These are phyloP conservation scores for Vitis rotundifolia DNA, from an alignment of 164 flowering plant genomes.

Conservation along the genomic window DNA sequence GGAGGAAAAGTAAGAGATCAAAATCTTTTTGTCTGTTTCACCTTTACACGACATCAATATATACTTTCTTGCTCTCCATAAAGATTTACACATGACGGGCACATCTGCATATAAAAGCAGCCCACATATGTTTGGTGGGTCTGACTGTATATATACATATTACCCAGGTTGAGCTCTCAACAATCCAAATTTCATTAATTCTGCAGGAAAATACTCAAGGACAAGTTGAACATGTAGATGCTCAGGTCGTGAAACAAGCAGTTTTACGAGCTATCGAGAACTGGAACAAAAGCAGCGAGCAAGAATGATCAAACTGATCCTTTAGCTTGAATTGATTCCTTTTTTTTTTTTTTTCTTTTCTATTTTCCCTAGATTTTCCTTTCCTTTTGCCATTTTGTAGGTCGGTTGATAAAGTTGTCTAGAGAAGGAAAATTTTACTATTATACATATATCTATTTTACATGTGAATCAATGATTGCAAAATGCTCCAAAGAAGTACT, in stretches of 20 bases:
- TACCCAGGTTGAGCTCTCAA: too few relatives aligned
- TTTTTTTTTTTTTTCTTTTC: not conserved
- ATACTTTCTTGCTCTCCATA: not conserved
- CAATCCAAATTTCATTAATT: not conserved
- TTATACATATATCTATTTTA: not conserved
- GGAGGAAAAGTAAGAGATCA: constrained; percentile 3
- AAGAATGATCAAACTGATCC: not conserved
- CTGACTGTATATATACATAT: too few relatives aligned
- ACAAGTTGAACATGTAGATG: constrained; percentile 4
- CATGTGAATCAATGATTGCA: not conserved
- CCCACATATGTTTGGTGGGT: too few relatives aligned
- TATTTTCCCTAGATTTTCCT: not conserved
- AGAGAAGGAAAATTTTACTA: not conserved
- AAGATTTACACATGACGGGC: not conserved
- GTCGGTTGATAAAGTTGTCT: not conserved
- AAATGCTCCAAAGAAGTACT: not conserved
- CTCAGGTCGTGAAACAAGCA: constrained; percentile 13
- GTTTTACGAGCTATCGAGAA: constrained; percentile 11
- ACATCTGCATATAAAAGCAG: not conserved
- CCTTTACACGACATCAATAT: not conserved
- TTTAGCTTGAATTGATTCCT: not conserved
- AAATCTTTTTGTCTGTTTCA: too few relatives aligned
- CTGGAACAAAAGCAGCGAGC: constrained; percentile 7
- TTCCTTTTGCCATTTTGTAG: not conserved
- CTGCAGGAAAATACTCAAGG: constrained; percentile 16